Base-by-base conservation (phyloP, 2,329 filamentous ascomycete species). In the Arthrinium puccinioides region DNA sequence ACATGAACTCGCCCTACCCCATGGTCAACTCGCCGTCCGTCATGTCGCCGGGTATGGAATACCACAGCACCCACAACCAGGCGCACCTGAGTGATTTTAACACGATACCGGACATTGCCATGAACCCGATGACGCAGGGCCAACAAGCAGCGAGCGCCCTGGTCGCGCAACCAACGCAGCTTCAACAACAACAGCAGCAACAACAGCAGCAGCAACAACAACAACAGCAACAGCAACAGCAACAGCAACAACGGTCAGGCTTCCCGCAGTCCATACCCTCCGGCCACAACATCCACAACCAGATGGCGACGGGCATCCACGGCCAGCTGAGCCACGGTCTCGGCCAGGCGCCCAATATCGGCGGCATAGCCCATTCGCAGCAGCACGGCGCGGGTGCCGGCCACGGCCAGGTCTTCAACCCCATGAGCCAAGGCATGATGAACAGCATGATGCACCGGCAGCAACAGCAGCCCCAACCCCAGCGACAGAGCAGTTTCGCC, bases 91-190 rank as follows among this genome's bases (percentile, higher is more conserved):
- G 56, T 25, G 65, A 67, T 4, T 77, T 68, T 35, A 63, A 59
- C 15, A 56, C 68, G 9, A 71, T 77, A 44, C 57, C 69, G 2
- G 73, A 77, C 7, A 69, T 77, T 54, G 63, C 72, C 26, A 71
- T 76, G 62, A 72, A 61, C 24, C 67, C 68, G 1, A 57, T 75
- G 36, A 61, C 63, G 21, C 60, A 58, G 33, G 46, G 48, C 7
- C 52, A 56, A 8, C 58, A 58, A 36, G 51, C 58, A 13, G 37
- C 55, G 2, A 47, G 62, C 7, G 49, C 57, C 11, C 31, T 23
- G 21, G 10, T 21, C 9, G 31, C 31, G 3, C 60, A 61, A 29
- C 50, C 54, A 25, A 49, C 50, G 6, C 32, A 50, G 21, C 40
- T 57, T 21, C 58, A 49, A 24, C 51, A 49, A 6, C 54, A 56